A percentile compares a stretch with the other conserved stretches of the same genome.
Evolutionary conservation across 2,329 filamentous ascomycete genomes (phyloP).

Genomic region (Aspergillus niger): DNA sequence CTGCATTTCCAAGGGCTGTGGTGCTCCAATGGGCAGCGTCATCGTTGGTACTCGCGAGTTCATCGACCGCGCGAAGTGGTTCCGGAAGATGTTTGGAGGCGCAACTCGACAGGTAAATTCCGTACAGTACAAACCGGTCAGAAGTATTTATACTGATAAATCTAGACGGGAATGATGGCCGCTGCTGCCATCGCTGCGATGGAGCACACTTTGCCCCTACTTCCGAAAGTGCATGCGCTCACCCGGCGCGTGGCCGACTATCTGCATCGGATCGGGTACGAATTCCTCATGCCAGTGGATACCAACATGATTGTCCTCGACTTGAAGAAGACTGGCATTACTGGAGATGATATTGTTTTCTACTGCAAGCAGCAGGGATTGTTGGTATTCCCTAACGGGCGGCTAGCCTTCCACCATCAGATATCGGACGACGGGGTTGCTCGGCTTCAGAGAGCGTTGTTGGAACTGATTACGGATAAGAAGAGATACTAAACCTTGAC

Average conservation of each 20-base stretch:
- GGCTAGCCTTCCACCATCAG: conserved; percentile 32
- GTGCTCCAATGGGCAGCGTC: conserved; percentile 37
- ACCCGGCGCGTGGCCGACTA: conserved; percentile 23
- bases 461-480: conserved; percentile 18
- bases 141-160: background rate
- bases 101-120: conserved; percentile 31
- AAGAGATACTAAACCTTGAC: background rate
- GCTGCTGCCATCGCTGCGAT: conserved; percentile 27
- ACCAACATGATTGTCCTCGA: conserved; percentile 33
- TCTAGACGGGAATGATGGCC: conserved; percentile 34
- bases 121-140: no score
- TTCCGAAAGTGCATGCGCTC: conserved; percentile 27
- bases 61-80: conserved; percentile 33
- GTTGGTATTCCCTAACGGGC: conserved; percentile 23
- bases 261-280: conserved; percentile 25
- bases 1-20: conserved; percentile 37
- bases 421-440: conserved; percentile 25
- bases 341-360: conserved; percentile 20
- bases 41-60: conserved; percentile 30
- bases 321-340: conserved; percentile 24
- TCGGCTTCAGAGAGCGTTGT: conserved; percentile 23
- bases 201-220: conserved; percentile 24
- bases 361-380: conserved; percentile 26
- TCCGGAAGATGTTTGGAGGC: conserved; percentile 37
- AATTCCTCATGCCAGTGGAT: conserved; percentile 27